A percentile compares a stretch with the other conserved stretches of the same genome.
Conservation (phyloP, 139 green algal genomes). For the Chlorella vulgaris region DNA sequence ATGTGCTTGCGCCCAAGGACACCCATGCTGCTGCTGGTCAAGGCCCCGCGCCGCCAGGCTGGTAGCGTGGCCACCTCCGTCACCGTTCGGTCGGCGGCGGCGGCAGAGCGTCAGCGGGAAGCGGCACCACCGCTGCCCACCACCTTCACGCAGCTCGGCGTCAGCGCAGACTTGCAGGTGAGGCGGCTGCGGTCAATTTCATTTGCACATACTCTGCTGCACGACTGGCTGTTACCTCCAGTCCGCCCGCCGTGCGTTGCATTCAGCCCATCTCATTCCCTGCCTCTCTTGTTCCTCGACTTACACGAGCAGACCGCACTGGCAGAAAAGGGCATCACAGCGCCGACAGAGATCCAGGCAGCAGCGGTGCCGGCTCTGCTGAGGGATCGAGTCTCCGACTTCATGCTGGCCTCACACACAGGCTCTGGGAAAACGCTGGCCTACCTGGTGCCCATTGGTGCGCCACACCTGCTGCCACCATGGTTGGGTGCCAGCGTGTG, state of each 20-base stretch:
- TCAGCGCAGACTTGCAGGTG: conserved; percentile 40
- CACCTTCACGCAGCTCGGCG: conserved; percentile 57
- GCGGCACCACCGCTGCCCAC: not conserved
- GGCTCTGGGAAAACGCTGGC: conserved; percentile 94
- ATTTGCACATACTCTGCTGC: no score
- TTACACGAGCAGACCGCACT: conserved; percentile 46
- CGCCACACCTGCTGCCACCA: not conserved
- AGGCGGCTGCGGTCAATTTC: no score
- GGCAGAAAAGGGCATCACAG: conserved; percentile 55
- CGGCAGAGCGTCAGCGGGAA: conserved; percentile 16
- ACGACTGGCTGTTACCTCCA: not conserved
- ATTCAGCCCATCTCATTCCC: not conserved
- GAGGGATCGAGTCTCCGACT: conserved; percentile 50
- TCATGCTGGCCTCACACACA: conserved; percentile 91
- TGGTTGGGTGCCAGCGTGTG: not conserved
- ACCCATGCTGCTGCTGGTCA: not conserved
- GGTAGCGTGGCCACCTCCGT: conserved; percentile 8
- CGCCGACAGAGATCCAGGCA: conserved; percentile 89
- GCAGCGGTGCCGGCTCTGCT: conserved; percentile 77
- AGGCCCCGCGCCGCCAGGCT: not conserved
- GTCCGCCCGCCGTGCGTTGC: not conserved
- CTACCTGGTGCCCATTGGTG: conserved; percentile 93
- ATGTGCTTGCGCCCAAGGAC: not conserved
- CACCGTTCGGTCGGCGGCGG: conserved; percentile 2
- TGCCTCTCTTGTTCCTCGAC: conserved; percentile 53